Conservation (phyloP, 148 eudicot species). For the Cornus controversa region DNA sequence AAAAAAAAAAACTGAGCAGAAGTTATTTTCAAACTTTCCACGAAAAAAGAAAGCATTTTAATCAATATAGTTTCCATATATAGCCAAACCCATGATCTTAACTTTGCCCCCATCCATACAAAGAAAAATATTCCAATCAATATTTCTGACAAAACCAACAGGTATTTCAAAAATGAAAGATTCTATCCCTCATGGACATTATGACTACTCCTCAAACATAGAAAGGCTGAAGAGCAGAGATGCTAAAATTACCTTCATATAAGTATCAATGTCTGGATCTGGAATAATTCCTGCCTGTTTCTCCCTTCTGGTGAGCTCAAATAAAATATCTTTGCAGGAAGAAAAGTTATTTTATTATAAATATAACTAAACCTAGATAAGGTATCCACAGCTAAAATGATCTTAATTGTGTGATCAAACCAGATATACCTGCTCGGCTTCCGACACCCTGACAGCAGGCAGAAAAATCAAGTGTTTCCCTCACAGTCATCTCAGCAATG, state of each 20-base stretch:
- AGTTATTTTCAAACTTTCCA: too few species aligned
- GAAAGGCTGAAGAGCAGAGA: neutral
- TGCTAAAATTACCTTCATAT: constrained; percentile 60
- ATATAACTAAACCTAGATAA: neutral
- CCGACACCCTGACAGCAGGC: constrained; percentile 80
- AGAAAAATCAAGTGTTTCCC: constrained; percentile 78
- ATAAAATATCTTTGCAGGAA: constrained; percentile 41
- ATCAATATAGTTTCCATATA: too few species aligned
- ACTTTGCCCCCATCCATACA: too few species aligned
- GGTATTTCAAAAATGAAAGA: too few species aligned
- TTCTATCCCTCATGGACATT: too few species aligned
- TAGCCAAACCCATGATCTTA: too few species aligned
- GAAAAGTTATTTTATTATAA: neutral
- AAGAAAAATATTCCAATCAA: too few species aligned
- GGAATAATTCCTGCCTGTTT: constrained; percentile 72
- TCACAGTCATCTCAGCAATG: constrained; percentile 75
- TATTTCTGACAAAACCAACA: too few species aligned
- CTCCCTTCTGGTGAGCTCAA: constrained; percentile 68
- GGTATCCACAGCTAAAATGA: neutral
- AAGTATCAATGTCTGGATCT: constrained; percentile 71
- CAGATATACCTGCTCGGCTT: constrained; percentile 57
- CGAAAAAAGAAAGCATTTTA: too few species aligned
- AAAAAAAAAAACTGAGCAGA: neutral
- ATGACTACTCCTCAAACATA: too few species aligned
- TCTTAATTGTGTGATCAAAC: neutral